Evolutionary conservation across 257 asterid species (phyloP), one percentile per base, ranked within the genome.

Genomic region (Ajuga chamaepitys): DNA sequence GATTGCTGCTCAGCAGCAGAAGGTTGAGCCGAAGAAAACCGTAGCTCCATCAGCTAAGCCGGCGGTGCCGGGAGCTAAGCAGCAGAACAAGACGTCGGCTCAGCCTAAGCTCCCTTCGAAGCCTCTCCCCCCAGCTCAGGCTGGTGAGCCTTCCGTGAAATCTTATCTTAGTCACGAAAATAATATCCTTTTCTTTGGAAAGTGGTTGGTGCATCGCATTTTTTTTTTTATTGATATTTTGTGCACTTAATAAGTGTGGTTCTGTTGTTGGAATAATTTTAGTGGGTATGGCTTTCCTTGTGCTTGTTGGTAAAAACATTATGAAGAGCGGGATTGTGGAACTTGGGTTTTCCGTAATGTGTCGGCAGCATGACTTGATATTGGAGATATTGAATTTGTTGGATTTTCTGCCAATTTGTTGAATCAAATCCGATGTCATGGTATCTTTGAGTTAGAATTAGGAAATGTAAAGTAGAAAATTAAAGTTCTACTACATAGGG

Each of bases 121-220:
- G 84, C 96, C 97, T 51, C 82, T 78, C 37, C 89, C 96, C 9
- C 93, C 95, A 4, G 56, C 89, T 70, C 89, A 86, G 74, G 86
- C 96, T 48, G 93, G 97, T 90, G 4, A 62, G 78, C 32, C 16
- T 73, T 17, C 45, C 9, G 18, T 35, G 21, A 46, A 9, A 38
- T 26, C 37, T 25, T 9, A 38, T 26, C 37, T 25, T 18, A 10
- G 7, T 4, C 12, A 45, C 7, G 66, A 18, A 16, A 16, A 4
- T 17, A 16, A 48, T 56, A 5, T 9, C 1, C n/a, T n/a, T 34
- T 32, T 42, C 4, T 5, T 12, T 1, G 3, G 22, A 25, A 56
- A 13, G 8, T 17, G 57, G 13, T n/a, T 30, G 20, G 57, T n/a
- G 5, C 51, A 7, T 30, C 7, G 1, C 4, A 1, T 30, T 30